phyloP scores from a whole-genome alignment of 192 early-diverging fungal genomes.

The Coemansia sp. region DNA sequence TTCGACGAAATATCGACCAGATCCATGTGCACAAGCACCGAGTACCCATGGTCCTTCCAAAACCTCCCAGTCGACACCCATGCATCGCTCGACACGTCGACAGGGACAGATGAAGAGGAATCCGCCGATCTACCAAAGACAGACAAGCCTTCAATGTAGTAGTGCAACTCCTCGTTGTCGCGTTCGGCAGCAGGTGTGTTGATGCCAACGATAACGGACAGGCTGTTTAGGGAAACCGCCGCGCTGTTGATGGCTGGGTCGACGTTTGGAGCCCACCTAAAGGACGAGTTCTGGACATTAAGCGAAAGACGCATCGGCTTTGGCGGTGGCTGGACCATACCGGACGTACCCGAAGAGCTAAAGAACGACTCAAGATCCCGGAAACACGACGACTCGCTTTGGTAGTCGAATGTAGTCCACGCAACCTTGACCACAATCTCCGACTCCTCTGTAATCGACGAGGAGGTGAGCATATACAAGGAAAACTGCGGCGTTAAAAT shows the following conservation, averaged over 20 bases:
- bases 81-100: slow-evolving; percentile 45
- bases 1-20: slow-evolving; percentile 46
- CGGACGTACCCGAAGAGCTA: slow-evolving; percentile 47
- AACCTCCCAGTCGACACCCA: slow-evolving; percentile 53
- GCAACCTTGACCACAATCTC: slow-evolving; percentile 49
- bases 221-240: slow-evolving; percentile 43
- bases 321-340: slow-evolving; percentile 52
- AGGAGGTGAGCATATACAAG: slow-evolving; percentile 51
- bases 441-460: slow-evolving; percentile 42
- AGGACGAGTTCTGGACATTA: slow-evolving; percentile 51
- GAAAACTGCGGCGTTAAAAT: slow-evolving; percentile 53
- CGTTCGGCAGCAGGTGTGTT: slow-evolving; percentile 36
- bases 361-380: slow-evolving; percentile 51
- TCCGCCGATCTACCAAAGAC: slow-evolving; percentile 45
- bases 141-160: slow-evolving; percentile 48
- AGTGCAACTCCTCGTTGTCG: slow-evolving; percentile 51
- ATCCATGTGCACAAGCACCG: slow-evolving; percentile 48
- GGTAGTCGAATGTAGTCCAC: slow-evolving; percentile 52
- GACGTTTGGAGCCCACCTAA: slow-evolving; percentile 30
- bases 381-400: slow-evolving; percentile 38
- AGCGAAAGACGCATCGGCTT: slow-evolving; percentile 52
- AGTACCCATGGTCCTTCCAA: slow-evolving; percentile 50
- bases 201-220: slow-evolving; percentile 49
- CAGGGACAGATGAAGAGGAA: slow-evolving; percentile 19
- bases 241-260: slow-evolving; percentile 40